These are phyloP conservation scores for Elsinoe arachidis DNA, from an alignment of 2,329 filamentous ascomycete species.

Conservation along the genomic window DNA sequence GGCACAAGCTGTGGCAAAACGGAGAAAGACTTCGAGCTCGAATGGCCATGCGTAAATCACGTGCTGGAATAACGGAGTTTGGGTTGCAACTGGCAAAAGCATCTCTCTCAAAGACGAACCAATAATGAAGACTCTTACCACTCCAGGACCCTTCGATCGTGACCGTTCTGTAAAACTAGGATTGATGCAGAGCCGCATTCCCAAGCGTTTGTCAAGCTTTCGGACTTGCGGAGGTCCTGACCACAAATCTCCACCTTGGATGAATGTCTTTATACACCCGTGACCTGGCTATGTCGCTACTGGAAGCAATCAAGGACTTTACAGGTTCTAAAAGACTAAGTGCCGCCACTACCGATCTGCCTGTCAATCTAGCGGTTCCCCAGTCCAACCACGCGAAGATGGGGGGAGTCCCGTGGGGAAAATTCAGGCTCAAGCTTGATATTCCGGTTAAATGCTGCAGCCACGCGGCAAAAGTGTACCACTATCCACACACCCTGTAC, in stretches of 20 bases:
- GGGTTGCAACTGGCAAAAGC: too few species aligned
- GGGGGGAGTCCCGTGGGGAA: conserved; percentile 6
- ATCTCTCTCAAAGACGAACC: too few species aligned
- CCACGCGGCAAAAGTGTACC: conserved; percentile 1
- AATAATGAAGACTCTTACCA: too few species aligned
- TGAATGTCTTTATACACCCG: background rate
- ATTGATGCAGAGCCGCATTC: background rate
- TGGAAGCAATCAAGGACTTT: background rate
- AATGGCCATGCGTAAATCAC: conserved; percentile 12
- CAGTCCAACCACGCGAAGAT: background rate
- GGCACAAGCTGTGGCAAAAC: conserved; percentile 68
- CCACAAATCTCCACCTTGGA: background rate
- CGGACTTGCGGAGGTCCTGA: background rate
- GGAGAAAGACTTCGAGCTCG: conserved; percentile 43
- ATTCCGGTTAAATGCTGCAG: conserved; percentile 2
- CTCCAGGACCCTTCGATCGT: too few species aligned
- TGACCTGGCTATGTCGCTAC: background rate
- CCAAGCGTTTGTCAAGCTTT: background rate
- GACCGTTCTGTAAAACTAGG: too few species aligned
- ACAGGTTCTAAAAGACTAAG: background rate
- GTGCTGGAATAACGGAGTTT: too few species aligned
- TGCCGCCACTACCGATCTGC: conserved; percentile 1
- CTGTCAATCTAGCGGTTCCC: background rate
- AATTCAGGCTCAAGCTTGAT: background rate
- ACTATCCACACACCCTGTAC: background rate